Percentiles rank a stretch among this genome's conserved stretches.
phyloP scores from a whole-genome alignment of 2,329 filamentous ascomycete genomes.

The Stenocarpella maydis region DNA sequence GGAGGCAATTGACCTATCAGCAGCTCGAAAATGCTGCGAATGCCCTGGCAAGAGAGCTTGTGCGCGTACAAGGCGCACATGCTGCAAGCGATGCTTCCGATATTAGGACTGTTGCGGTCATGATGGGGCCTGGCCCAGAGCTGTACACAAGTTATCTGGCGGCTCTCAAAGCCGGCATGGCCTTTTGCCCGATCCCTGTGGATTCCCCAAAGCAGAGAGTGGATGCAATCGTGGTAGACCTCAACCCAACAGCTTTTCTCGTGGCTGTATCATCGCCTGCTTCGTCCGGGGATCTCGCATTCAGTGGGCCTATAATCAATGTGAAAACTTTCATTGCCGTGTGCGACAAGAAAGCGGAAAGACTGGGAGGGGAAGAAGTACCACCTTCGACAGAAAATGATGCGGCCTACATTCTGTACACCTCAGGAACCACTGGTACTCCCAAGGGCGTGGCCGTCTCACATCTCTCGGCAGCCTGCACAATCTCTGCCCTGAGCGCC shows the following conservation, averaged over 20 bases:
- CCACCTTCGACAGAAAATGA: conserved; percentile 30
- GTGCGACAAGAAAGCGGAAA: conserved; percentile 22
- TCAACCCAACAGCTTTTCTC: conserved; percentile 41
- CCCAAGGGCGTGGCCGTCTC: conserved; percentile 46
- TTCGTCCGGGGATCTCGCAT: not conserved
- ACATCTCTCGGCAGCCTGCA: conserved; percentile 42
- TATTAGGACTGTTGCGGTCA: conserved; percentile 35
- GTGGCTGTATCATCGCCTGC: conserved; percentile 22
- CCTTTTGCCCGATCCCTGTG: conserved; percentile 48
- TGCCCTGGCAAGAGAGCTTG: conserved; percentile 23
- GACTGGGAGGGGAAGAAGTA: not conserved
- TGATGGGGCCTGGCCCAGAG: conserved; percentile 42
- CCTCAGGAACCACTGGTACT: conserved; percentile 46
- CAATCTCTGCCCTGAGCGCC: conserved; percentile 43
- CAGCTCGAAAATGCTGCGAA: conserved; percentile 23
- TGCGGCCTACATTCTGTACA: conserved; percentile 46
- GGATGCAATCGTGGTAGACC: conserved; percentile 42
- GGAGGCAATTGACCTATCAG: conserved; percentile 18
- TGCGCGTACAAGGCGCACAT: conserved; percentile 1
- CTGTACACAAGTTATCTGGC: conserved; percentile 49
- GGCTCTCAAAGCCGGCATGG: conserved; percentile 46
- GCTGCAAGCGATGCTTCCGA: not conserved
- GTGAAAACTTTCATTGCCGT: not conserved
- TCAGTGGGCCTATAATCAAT: conserved; percentile 20
- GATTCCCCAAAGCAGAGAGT: conserved; percentile 45